Evolutionary conservation across 1,284 basidiomycete species (phyloP).

Genomic region (Irpex sp.): DNA sequence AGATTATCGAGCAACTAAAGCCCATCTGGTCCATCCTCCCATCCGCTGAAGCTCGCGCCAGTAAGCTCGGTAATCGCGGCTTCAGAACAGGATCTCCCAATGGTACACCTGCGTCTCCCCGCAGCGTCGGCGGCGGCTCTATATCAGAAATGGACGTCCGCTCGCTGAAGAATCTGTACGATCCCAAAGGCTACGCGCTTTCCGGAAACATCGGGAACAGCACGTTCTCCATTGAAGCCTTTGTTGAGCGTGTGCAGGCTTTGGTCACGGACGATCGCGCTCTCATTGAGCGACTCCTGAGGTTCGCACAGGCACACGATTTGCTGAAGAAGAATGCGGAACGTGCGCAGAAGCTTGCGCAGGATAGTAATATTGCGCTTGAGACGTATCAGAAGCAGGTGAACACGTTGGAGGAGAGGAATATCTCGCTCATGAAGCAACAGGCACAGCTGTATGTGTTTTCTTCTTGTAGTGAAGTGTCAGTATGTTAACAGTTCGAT

Average conservation of each 20-base stretch:
- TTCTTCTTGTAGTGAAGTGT: slow-evolving; percentile 3
- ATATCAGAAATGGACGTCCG: slow-evolving; percentile 79
- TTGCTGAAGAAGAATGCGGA: slow-evolving; percentile 87
- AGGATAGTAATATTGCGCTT: slow-evolving; percentile 71
- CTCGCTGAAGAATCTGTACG: slow-evolving; percentile 71
- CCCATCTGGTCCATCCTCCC: slow-evolving; percentile 81
- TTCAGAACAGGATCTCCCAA: slow-evolving; percentile 45
- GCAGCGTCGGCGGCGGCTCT: slow-evolving; percentile 35
- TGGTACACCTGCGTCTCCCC: slow-evolving; percentile 34
- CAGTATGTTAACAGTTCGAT: slow-evolving; percentile 8
- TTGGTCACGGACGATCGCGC: slow-evolving; percentile 78
- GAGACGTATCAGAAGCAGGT: slow-evolving; percentile 90
- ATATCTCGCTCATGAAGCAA: slow-evolving; percentile 46
- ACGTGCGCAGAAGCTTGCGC: slow-evolving; percentile 83
- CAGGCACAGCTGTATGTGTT: slow-evolving; percentile 53
- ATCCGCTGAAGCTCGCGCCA: slow-evolving; percentile 69
- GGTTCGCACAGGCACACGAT: slow-evolving; percentile 85
- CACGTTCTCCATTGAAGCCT: slow-evolving; percentile 66
- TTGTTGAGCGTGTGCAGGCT: slow-evolving; percentile 72
- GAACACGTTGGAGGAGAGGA: slow-evolving; percentile 71
- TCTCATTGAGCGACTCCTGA: slow-evolving; percentile 77
- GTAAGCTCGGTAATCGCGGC: slow-evolving; percentile 52
- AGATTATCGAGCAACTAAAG: slow-evolving; percentile 60
- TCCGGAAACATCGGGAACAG: slow-evolving; percentile 14
- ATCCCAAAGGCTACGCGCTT: slow-evolving; percentile 35